Evolutionary conservation across 1,284 basidiomycete species (phyloP).

Genomic region (Neolentinus lepideus): DNA sequence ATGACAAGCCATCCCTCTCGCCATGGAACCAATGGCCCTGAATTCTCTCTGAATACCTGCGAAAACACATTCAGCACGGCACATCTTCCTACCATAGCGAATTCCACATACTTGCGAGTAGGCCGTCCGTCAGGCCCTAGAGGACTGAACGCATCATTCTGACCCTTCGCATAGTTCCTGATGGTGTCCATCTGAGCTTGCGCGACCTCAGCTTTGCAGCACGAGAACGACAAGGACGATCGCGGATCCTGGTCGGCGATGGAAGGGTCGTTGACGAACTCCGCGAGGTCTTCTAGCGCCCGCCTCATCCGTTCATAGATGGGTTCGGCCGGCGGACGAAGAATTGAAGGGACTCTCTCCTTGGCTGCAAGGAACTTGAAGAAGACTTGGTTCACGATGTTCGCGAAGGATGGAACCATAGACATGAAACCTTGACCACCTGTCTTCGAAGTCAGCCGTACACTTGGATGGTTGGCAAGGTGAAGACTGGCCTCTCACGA

Average conservation of each 20-base stretch:
- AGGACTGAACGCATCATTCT: constrained; percentile 47
- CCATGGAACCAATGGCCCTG: constrained; percentile 58
- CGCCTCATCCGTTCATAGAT: constrained; percentile 39
- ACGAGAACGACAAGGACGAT: constrained; percentile 64
- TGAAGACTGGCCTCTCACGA: constrained; percentile 50
- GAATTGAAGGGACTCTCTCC: constrained; percentile 32
- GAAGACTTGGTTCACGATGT: constrained; percentile 60
- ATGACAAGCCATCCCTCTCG: constrained; percentile 47
- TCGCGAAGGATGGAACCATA: constrained; percentile 44
- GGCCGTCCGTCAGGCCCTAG: constrained; percentile 50
- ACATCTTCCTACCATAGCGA: background rate
- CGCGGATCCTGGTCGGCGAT: constrained; percentile 45
- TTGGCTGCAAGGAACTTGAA: constrained; percentile 49
- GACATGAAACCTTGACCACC: constrained; percentile 43
- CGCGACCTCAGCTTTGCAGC: constrained; percentile 43
- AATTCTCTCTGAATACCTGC: constrained; percentile 23
- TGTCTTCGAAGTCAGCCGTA: constrained; percentile 15
- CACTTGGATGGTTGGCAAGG: constrained; percentile 9
- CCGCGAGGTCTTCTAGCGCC: constrained; percentile 46
- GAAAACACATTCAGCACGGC: background rate
- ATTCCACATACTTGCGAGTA: constrained; percentile 42
- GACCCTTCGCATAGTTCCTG: constrained; percentile 36
- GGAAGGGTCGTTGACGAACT: constrained; percentile 38
- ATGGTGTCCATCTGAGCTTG: constrained; percentile 44
- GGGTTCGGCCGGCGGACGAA: constrained; percentile 24